These are phyloP conservation scores for Aspergillus tanneri DNA, from an alignment of 2,329 filamentous ascomycete species.

Conservation along the genomic window DNA sequence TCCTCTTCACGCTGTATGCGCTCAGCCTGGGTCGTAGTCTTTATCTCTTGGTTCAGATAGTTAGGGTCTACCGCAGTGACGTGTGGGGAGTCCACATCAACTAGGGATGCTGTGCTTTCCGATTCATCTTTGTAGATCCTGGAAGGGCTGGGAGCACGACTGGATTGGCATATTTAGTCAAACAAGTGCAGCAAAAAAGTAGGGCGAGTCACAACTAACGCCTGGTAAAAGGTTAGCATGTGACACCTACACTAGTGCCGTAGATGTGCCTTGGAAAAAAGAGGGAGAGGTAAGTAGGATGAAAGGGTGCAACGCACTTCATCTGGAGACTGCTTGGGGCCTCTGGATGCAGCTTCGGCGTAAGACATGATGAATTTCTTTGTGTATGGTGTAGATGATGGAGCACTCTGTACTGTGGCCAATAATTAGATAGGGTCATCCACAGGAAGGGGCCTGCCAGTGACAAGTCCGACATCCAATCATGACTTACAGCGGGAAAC, in stretches of 20 bases:
- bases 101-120: slow-evolving; percentile 44
- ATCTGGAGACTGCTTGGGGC: slow-evolving; percentile 48
- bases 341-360: slow-evolving; percentile 49
- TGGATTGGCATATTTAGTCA: slow-evolving; percentile 23
- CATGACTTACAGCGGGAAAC: neutral
- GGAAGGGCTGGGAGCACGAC: slow-evolving; percentile 43
- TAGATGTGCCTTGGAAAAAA: no score
- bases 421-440: slow-evolving; percentile 2
- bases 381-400: neutral
- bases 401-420: neutral
- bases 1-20: slow-evolving; percentile 43
- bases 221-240: slow-evolving; percentile 22
- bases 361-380: slow-evolving; percentile 45
- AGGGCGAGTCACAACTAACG: no score
- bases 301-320: slow-evolving; percentile 39
- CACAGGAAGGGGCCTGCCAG: neutral
- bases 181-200: no score
- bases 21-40: slow-evolving; percentile 49
- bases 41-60: slow-evolving; percentile 43
- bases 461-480: neutral
- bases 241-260: neutral
- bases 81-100: slow-evolving; percentile 51
- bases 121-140: slow-evolving; percentile 40
- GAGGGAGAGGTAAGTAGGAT: neutral
- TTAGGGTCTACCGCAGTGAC: slow-evolving; percentile 44